Evolutionary conservation across 1,139 yeast species (phyloP), one percentile per base, ranked within the genome.

Genomic region (Candida sanyaensis): DNA sequence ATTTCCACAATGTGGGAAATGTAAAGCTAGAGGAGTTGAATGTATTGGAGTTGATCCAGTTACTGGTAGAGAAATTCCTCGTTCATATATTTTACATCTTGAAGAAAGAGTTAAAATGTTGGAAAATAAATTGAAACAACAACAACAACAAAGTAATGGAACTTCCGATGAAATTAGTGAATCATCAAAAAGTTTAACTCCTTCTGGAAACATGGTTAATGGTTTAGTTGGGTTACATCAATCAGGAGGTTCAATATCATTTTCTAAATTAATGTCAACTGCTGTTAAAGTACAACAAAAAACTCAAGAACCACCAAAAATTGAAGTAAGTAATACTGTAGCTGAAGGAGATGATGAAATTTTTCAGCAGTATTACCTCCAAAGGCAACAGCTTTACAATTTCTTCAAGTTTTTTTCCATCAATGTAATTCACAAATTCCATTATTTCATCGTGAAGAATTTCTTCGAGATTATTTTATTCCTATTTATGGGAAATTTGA

Each of bases 11-110:
- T 91, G 97, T 62, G 70, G 81, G 11, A 78, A 81, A 39, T 90
- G 97, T 66, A 75, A 72, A 27, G 83, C 81, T 56, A 85, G 87
- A 13, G 80, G 82, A 5, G 84, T 73, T 3, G 88, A 86, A 13
- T 90, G 97, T 66, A 83, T 89, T 21, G 91, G 96, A 0, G 66
- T 88, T 10, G 97, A 91, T 62, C 90, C 96, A 0, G 90, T 90
- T 4, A 88, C 96, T 0, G 96, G 96, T 0, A 71, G 96, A 49
- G 91, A 87, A 54, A 81, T 90, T 1, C 96, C 97, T 0, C 69
- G 97, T 42, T 84, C 91, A 9, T 90, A 91, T 60, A 81, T 89
- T 6, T 78, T 83, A 12, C 86, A 85, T 57, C 67, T 91, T 48
- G 97, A 91, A 61, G 84, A 82, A 47, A 71, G 83, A 37, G 72